Evolutionary conservation across 352 stramenopile species (phyloP).

Genomic region (Phytophthora kernoviae): DNA sequence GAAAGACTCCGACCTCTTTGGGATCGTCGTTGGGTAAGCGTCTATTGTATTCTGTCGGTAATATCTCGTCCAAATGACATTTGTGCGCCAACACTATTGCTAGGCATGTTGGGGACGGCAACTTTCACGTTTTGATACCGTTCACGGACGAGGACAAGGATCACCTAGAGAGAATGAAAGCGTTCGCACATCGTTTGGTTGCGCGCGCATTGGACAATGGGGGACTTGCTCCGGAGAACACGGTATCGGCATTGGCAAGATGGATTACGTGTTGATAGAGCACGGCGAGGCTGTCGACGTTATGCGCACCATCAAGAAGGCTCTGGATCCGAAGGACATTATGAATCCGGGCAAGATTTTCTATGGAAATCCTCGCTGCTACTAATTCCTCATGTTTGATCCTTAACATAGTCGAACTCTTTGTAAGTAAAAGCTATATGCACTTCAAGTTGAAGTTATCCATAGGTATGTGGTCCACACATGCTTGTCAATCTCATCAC

Average conservation of each 20-base stretch:
- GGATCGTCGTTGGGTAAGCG: conserved; percentile 88
- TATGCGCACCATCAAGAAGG: conserved; percentile 94
- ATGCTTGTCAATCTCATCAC: conserved; percentile 13
- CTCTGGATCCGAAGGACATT: conserved; percentile 95
- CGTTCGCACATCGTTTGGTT: conserved; percentile 85
- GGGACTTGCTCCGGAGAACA: conserved; percentile 98
- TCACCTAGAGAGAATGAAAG: conserved; percentile 82
- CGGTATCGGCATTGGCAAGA: conserved; percentile 95
- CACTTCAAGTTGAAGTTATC: conserved; percentile 11
- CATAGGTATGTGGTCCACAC: conserved; percentile 3
- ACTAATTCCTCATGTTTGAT: too few relatives aligned
- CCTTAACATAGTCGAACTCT: too few relatives aligned
- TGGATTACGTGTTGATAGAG: conserved; percentile 90
- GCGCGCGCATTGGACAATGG: conserved; percentile 81
- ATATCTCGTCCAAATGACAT: not conserved
- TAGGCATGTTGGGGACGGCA: conserved; percentile 93
- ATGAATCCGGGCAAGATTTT: conserved; percentile 98
- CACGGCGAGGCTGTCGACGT: conserved; percentile 90
- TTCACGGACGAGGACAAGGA: conserved; percentile 84
- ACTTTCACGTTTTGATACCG: conserved; percentile 97
- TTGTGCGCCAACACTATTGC: not conserved
- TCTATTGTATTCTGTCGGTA: not conserved
- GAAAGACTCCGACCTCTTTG: conserved; percentile 79
- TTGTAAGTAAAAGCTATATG: too few relatives aligned
- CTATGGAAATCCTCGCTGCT: conserved; percentile 20